Base-by-base conservation (phyloP, 306 rosid species). In the Malus asiatica region DNA sequence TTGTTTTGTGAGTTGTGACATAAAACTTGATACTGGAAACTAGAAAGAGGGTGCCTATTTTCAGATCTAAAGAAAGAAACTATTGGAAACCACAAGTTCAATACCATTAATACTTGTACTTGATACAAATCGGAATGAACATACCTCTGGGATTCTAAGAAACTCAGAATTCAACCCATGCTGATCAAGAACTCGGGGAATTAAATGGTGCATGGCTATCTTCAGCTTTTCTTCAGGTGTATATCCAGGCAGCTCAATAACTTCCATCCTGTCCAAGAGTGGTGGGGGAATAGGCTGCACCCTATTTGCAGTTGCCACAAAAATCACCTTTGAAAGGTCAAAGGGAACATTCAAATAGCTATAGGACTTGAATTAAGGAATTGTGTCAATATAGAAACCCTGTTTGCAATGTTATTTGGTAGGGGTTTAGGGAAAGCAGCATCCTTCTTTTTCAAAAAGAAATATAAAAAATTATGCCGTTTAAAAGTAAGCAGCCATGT, bases 261-360 rank as follows among this genome's bases (percentile, higher is more conserved):
- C 97, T 87, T 95, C 98, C 98, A 95, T 95, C 91, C 98, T 88
- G 85, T 95, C 98, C 74, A 90, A 86, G 73, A 95, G 97, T 75
- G 98, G 77, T 38, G 98, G 96, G 64, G 98, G 97, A 78, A 95
- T 92, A 23, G 95, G 98, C 72, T 92, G 98, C 45, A 84, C 83
- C 82, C 93, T 90, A 82, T 95, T 95, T 77, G 98, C 98, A 33
- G 98, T 95, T 77, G 98, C 92, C 87, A 95, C 97, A 76, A 95
- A 95, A 77, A 95, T 77, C 52, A 92, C 93, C 84, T 88, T 92
- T 74, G 98, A 92, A 77, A 95, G 97, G 90, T 95, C 97, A 77
- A 86, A 94, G 22, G 98, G 98, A 79, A 94, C 98, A 80, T 95
- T 95, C 92, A 95, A 90, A 87, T 95, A 95, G 88, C 98, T 95